Evolutionary conservation across 306 rosid species (phyloP), one percentile per base, ranked within the genome.

Genomic region (Dalbergia cochinchinensis): DNA sequence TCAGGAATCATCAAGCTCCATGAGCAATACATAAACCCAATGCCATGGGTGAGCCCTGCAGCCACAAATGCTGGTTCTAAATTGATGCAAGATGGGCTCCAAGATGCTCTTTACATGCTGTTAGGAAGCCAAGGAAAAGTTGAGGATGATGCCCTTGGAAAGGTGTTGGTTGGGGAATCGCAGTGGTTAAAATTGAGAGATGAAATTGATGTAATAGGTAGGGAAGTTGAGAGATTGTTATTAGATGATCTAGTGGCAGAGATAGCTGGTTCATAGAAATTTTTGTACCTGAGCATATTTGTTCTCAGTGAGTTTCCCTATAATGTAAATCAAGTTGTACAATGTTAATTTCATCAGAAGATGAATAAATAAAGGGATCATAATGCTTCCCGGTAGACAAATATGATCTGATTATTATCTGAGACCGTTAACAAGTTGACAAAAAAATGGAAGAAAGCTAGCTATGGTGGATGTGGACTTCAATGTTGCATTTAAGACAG

Each of bases 201-300:
- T 10, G 84, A 82, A 66, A 80, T 91, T 26, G 98, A 91, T 79
- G 81, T 74, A 67, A 78, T 96, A 72, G 94, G 96, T 54, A 75
- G 69, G 73, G 94, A 89, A 82, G 67, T 96, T 55, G 98, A 90
- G 91, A 79, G 66, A 51, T 50, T 77, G 78, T 9, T 96, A 77
- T 82, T 87, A 66, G 93, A 93, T 79, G 98, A 91, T 54, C 80
- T 96, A 64, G 87, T 95, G 45, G 88, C 85, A 58, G 97, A 91
- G 85, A 85, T 84, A 75, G 86, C 77, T 5, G 81, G 80, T 45
- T 67, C 75, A 77, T 87, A 78, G 87, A 82, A 84, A 71, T 79
- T 80, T 83, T 37, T 37, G 88, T 73, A 47, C 82, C 85, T 11
- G 76, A 64, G 54, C 53, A 15, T 73, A 79, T 66, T 78, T 39